phyloP scores from a whole-genome alignment of 1,139 yeast species.

The Lodderomyces oxycetoniae region DNA sequence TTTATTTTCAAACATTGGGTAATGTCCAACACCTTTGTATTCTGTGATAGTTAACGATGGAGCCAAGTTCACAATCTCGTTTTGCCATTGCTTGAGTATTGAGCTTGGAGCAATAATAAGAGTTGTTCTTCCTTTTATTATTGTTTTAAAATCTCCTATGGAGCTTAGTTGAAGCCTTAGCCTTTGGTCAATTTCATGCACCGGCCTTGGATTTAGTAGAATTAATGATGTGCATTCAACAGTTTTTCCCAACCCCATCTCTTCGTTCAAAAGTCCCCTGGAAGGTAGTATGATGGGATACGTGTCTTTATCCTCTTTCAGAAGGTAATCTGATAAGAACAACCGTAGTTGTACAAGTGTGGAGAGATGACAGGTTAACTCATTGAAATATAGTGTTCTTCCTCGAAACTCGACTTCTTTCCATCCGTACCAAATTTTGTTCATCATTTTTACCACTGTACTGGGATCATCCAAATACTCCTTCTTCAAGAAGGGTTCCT shows the following conservation, averaged over 20 bases:
- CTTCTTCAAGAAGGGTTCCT: slow-evolving; percentile 16
- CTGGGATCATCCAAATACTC: slow-evolving; percentile 2
- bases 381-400: slow-evolving; percentile 42
- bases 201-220: slow-evolving; percentile 51
- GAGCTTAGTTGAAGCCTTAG: slow-evolving; percentile 31
- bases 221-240: slow-evolving; percentile 72
- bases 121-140: slow-evolving; percentile 62
- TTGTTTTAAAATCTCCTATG: slow-evolving; percentile 35
- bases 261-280: slow-evolving; percentile 76
- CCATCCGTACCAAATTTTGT: slow-evolving; percentile 53
- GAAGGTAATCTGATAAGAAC: slow-evolving; percentile 19
- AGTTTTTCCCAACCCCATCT: slow-evolving; percentile 96
- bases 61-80: slow-evolving; percentile 62
- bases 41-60: slow-evolving; percentile 52
- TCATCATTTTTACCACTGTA: slow-evolving; percentile 17
- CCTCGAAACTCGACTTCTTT: slow-evolving; percentile 10
- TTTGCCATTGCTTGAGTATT: slow-evolving; percentile 77
- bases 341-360: slow-evolving; percentile 24
- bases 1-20: slow-evolving; percentile 40
- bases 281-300: slow-evolving; percentile 37
- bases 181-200: slow-evolving; percentile 39
- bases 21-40: slow-evolving; percentile 57
- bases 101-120: slow-evolving; percentile 82
- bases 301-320: slow-evolving; percentile 11
- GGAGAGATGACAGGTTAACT: slow-evolving; percentile 45